phyloP scores from a whole-genome alignment of 83 land plant genomes.

The Picea engelmannii region DNA sequence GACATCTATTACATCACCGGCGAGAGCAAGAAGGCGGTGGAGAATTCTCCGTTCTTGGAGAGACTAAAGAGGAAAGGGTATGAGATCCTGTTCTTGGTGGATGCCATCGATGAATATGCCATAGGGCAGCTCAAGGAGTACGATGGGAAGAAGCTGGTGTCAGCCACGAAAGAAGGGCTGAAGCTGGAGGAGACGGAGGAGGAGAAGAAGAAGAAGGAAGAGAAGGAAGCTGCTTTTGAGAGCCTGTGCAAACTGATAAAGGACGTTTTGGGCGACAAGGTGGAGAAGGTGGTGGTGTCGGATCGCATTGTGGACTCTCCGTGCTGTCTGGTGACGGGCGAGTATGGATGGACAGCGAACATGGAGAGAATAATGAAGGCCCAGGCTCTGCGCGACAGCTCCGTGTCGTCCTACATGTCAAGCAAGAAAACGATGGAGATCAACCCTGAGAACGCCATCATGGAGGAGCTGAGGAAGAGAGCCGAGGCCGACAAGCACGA shows the following conservation, averaged over 20 bases:
- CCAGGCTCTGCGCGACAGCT: slow-evolving; percentile 38
- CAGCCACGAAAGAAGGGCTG: slow-evolving; percentile 43
- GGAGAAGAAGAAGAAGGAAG: slow-evolving; percentile 51
- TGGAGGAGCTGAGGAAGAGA: slow-evolving; percentile 29
- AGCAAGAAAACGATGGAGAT: slow-evolving; percentile 75
- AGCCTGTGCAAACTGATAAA: slow-evolving; percentile 33
- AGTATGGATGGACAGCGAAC: slow-evolving; percentile 72
- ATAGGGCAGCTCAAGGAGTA: slow-evolving; percentile 67
- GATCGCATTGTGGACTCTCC: slow-evolving; percentile 74
- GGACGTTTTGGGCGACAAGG: slow-evolving; percentile 41
- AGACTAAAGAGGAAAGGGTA: slow-evolving; percentile 31
- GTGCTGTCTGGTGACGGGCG: slow-evolving; percentile 74
- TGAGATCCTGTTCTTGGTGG: slow-evolving; percentile 67
- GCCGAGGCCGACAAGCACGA: slow-evolving; percentile 4
- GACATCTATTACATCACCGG: slow-evolving; percentile 70
- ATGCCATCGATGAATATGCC: slow-evolving; percentile 75
- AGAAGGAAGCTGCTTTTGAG: slow-evolving; percentile 36
- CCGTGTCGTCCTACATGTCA: slow-evolving; percentile 63
- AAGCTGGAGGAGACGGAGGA: slow-evolving; percentile 47
- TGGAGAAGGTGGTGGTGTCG: slow-evolving; percentile 78
- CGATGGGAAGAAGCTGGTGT: slow-evolving; percentile 69
- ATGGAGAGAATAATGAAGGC: slow-evolving; percentile 66
- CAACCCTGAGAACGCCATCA: slow-evolving; percentile 42
- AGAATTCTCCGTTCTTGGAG: slow-evolving; percentile 44
- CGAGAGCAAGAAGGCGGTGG: slow-evolving; percentile 67